Percentiles rank a stretch among this genome's conserved stretches.
Evolutionary conservation across 345 rosid genomes (phyloP).

Genomic region (Aquilaria sinensis): DNA sequence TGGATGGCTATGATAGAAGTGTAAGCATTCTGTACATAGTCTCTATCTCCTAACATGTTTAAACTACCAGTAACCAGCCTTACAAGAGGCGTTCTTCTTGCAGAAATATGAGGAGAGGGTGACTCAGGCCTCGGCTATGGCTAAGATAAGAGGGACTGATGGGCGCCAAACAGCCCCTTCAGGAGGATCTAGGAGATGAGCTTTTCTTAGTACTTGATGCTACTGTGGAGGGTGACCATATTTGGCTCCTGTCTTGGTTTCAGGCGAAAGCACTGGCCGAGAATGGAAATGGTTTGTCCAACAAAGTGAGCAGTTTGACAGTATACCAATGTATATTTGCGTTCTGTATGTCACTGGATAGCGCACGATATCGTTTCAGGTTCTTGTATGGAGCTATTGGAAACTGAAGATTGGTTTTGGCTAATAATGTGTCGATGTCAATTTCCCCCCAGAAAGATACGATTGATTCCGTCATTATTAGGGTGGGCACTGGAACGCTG

Average conservation of each 20-base stretch:
- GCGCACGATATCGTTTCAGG: too few species aligned
- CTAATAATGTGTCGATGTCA: too few species aligned
- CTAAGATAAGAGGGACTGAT: constrained; percentile 44
- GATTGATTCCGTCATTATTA: too few species aligned
- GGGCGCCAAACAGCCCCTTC: constrained; percentile 57
- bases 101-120: constrained; percentile 71
- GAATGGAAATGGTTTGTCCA: constrained; percentile 3
- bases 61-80: constrained; percentile 3
- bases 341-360: too few species aligned
- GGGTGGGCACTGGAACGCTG: too few species aligned
- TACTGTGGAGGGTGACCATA: not conserved
- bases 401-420: too few species aligned
- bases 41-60: constrained; percentile 9
- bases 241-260: too few species aligned
- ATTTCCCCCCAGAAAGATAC: too few species aligned
- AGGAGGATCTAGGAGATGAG: constrained; percentile 40
- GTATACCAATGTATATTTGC: too few species aligned
- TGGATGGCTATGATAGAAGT: constrained; percentile 52
- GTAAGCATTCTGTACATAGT: constrained; percentile 23
- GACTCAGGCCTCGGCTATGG: constrained; percentile 58
- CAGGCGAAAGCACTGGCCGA: too few species aligned
- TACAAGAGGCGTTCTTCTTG: constrained; percentile 6
- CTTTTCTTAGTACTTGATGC: constrained; percentile 6
- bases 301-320: too few species aligned
- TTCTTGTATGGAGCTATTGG: too few species aligned